These are phyloP conservation scores for Puccinia coronata DNA, from an alignment of 1,284 basidiomycete genomes.

Conservation along the genomic window DNA sequence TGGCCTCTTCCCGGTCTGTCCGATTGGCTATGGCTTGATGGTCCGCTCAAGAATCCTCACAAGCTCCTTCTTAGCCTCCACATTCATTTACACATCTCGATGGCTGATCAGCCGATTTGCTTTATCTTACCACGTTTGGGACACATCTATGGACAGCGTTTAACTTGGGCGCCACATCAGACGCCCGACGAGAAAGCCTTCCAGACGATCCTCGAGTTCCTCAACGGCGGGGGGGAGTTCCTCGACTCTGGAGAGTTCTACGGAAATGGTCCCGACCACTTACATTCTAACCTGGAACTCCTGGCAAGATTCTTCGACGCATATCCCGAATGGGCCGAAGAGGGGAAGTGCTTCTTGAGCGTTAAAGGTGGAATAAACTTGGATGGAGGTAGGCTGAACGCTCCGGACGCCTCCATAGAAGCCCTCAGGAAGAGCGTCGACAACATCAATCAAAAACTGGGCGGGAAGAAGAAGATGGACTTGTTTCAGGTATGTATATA, in stretches of 20 bases:
- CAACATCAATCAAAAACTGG: slow-evolving; percentile 52
- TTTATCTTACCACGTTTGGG: background rate
- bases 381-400: slow-evolving; percentile 28
- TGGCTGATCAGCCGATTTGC: background rate
- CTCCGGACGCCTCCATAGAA: slow-evolving; percentile 51
- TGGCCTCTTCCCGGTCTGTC: background rate
- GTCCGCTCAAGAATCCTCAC: slow-evolving; percentile 8
- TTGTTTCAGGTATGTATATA: slow-evolving; percentile 52
- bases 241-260: slow-evolving; percentile 46
- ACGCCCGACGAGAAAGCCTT: slow-evolving; percentile 26
- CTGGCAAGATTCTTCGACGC: slow-evolving; percentile 53
- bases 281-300: slow-evolving; percentile 27
- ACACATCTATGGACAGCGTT: background rate
- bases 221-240: slow-evolving; percentile 14
- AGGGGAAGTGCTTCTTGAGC: slow-evolving; percentile 53
- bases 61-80: background rate
- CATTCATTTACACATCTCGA: background rate
- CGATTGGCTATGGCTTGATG: slow-evolving; percentile 47
- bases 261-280: slow-evolving; percentile 22
- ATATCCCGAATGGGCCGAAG: slow-evolving; percentile 53
- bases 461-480: slow-evolving; percentile 56
- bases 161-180: slow-evolving; percentile 33
- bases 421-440: slow-evolving; percentile 52
- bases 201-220: slow-evolving; percentile 8
- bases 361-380: slow-evolving; percentile 55